phyloP scores from a whole-genome alignment of 805 yeast species.

The Saturnispora mendoncae region DNA sequence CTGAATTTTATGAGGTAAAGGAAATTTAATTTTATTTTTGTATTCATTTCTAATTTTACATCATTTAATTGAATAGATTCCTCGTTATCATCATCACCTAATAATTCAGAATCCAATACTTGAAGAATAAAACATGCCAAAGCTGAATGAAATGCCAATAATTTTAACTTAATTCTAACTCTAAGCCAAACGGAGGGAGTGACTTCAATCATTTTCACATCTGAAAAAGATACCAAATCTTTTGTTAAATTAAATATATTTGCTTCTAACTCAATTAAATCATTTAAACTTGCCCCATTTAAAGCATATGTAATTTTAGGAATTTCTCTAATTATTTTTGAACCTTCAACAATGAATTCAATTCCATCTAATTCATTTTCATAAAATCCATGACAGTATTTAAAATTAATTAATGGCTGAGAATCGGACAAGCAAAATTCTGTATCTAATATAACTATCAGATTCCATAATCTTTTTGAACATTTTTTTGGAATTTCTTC shows the following conservation, averaged over 20 bases:
- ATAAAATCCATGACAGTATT: slow-evolving; percentile 12
- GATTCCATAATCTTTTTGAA: slow-evolving; percentile 15
- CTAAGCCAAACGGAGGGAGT: slow-evolving; percentile 8
- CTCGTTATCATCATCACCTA: background rate
- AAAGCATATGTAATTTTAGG: background rate
- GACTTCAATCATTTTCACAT: slow-evolving; percentile 3
- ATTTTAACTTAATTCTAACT: slow-evolving; percentile 3
- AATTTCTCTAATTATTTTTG: background rate
- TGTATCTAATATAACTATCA: slow-evolving; percentile 12
- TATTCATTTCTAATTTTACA: background rate
- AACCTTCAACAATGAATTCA: background rate
- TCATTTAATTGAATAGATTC: background rate
- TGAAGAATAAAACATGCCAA: too few species aligned
- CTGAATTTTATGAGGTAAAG: slow-evolving; percentile 5
- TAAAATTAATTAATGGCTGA: slow-evolving; percentile 14
- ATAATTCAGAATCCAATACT: too few species aligned
- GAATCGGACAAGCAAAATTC: slow-evolving; percentile 7
- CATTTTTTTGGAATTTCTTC: slow-evolving; percentile 5
- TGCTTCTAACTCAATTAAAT: background rate
- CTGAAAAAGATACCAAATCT: background rate
- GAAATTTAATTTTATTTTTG: background rate
- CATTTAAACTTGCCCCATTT: background rate
- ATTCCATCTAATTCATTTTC: background rate
- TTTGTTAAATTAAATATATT: background rate
- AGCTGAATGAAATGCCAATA: slow-evolving; percentile 1